These are phyloP conservation scores for Andrographis paniculata DNA, from an alignment of 305 asterid species.

Conservation along the genomic window DNA sequence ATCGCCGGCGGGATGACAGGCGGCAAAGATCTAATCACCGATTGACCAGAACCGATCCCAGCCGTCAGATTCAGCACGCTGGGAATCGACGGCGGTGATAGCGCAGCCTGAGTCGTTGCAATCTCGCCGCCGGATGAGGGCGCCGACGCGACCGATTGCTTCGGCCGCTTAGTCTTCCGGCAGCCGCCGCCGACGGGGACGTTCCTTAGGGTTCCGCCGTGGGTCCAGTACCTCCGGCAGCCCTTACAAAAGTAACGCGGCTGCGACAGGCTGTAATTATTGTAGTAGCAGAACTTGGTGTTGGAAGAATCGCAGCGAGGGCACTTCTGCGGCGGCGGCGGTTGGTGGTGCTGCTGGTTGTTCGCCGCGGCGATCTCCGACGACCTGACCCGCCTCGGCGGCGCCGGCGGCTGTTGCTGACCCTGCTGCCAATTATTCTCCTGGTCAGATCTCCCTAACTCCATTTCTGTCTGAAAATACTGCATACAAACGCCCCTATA, in stretches of 20 bases:
- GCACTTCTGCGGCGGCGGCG: conserved; percentile 40
- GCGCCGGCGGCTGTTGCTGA: conserved; percentile 2
- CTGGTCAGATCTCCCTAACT: conserved; percentile 13
- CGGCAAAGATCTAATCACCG: conserved; percentile 18
- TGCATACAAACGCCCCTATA: neutral
- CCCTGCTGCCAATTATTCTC: conserved; percentile 5
- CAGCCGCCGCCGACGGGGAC: conserved; percentile 45
- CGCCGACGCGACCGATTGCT: conserved; percentile 9
- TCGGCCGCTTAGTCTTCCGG: conserved; percentile 27
- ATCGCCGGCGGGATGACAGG: conserved; percentile 16
- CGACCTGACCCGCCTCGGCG: conserved; percentile 14
- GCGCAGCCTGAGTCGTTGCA: conserved; percentile 11
- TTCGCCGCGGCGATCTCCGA: conserved; percentile 17
- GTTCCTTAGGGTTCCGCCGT: conserved; percentile 42
- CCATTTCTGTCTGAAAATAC: conserved; percentile 16
- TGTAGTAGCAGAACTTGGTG: conserved; percentile 46
- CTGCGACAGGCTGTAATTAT: conserved; percentile 47
- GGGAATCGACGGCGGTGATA: conserved; percentile 6
- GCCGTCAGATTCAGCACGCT: conserved; percentile 6
- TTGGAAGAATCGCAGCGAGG: conserved; percentile 38
- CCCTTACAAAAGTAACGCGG: conserved; percentile 48
- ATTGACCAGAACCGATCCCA: conserved; percentile 12
- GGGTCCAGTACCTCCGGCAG: conserved; percentile 47
- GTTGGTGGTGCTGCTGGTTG: conserved; percentile 19
- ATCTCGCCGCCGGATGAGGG: conserved; percentile 16